Conservation (phyloP, 768 basidiomycete species). For the Amanita phalloides region DNA sequence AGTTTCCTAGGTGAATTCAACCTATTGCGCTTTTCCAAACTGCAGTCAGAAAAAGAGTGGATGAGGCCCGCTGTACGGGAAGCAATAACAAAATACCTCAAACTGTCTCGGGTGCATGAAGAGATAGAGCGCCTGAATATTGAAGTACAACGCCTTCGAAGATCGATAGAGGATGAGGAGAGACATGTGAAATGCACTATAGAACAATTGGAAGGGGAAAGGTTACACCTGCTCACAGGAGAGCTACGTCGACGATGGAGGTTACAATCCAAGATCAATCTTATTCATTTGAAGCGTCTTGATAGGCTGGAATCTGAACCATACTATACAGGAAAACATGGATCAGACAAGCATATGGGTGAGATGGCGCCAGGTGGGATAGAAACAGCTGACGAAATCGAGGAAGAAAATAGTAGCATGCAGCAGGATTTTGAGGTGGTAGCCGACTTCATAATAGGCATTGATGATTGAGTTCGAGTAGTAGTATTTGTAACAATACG, state of each 20-base stretch:
- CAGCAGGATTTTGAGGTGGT: background rate
- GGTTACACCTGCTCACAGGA: background rate
- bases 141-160: slow-evolving; percentile 12
- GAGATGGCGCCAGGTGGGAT: background rate
- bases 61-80: slow-evolving; percentile 7
- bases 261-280: background rate
- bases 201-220: background rate
- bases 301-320: background rate
- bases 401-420: background rate
- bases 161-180: slow-evolving; percentile 9
- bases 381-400: background rate
- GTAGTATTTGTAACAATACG: no score
- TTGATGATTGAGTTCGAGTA: background rate
- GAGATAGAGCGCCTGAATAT: slow-evolving; percentile 14
- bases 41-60: slow-evolving; percentile 5
- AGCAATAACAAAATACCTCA: slow-evolving; percentile 11
- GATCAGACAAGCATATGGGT: background rate
- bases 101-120: no score
- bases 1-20: slow-evolving; percentile 14
- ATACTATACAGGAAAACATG: background rate
- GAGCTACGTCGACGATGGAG: background rate
- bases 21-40: slow-evolving; percentile 4
- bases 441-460: background rate
- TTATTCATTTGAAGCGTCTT: background rate
- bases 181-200: background rate